phyloP scores from a whole-genome alignment of 805 yeast species.

The Candida silvicultrix region DNA sequence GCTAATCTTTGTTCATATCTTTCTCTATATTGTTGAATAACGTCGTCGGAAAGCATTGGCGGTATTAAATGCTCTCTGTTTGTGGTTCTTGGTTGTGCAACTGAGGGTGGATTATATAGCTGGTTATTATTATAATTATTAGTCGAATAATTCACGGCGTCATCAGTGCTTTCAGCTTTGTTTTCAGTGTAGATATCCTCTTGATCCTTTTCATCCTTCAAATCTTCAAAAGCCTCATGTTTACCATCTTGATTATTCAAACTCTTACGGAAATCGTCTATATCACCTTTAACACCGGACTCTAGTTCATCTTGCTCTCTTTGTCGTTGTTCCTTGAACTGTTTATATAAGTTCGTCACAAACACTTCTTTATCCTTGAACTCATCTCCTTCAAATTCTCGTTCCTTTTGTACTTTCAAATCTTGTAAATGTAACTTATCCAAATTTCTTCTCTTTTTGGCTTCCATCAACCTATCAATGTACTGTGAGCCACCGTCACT shows the following conservation, averaged over 20 bases:
- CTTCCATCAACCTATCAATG: slow-evolving; percentile 34
- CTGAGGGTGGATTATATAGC: background rate
- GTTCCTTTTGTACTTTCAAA: slow-evolving; percentile 28
- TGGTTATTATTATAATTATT: background rate
- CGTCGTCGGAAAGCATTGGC: slow-evolving; percentile 12
- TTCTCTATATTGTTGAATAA: slow-evolving; percentile 9
- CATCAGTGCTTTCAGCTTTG: background rate
- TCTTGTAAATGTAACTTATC: slow-evolving; percentile 38
- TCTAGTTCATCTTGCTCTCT: slow-evolving; percentile 3
- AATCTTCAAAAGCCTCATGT: background rate
- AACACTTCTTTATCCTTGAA: slow-evolving; percentile 36
- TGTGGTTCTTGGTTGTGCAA: background rate
- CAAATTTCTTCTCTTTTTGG: slow-evolving; percentile 37
- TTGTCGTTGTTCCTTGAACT: slow-evolving; percentile 21
- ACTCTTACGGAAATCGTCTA: background rate
- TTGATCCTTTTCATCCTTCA: no score
- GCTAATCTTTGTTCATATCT: slow-evolving; percentile 1
- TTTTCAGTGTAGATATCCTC: no score
- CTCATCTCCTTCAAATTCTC: slow-evolving; percentile 33
- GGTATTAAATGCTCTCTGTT: slow-evolving; percentile 3
- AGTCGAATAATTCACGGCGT: background rate
- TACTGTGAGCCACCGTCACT: slow-evolving; percentile 24
- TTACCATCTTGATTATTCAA: background rate
- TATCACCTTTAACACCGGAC: background rate
- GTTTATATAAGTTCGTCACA: slow-evolving; percentile 41